These are phyloP conservation scores for Penicillium chermesinum DNA, from an alignment of 495 filamentous ascomycete genomes.

Conservation along the genomic window DNA sequence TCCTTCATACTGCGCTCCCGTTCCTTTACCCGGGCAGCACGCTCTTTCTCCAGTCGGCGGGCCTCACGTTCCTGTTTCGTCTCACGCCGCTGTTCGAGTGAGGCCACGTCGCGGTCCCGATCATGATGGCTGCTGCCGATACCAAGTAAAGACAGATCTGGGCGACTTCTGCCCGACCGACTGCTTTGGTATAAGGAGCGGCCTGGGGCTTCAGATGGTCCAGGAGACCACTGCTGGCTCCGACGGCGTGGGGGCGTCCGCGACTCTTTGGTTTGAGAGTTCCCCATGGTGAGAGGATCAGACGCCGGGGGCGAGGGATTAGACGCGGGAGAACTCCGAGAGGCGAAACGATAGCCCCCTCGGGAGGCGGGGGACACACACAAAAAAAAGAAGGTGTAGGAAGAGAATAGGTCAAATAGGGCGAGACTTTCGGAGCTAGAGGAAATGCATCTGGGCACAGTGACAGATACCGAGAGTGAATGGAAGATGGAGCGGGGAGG, in stretches of 20 bases:
- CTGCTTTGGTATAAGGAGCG: constrained; percentile 38
- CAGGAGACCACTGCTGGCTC: constrained; percentile 34
- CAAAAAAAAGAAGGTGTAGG: constrained; percentile 1
- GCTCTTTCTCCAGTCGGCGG: constrained; percentile 77
- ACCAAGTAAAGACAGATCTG: constrained; percentile 53
- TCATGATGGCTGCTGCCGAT: constrained; percentile 38
- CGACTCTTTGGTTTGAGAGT: constrained; percentile 56
- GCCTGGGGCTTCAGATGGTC: constrained; percentile 31
- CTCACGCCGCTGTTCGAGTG: constrained; percentile 60
- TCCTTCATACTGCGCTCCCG: constrained; percentile 89
- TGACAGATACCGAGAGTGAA: constrained; percentile 8
- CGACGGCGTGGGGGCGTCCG: constrained; percentile 34
- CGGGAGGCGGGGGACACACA: constrained; percentile 11
- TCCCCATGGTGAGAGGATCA: constrained; percentile 45
- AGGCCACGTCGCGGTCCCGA: constrained; percentile 35
- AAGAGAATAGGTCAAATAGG: neutral
- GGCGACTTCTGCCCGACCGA: constrained; percentile 44
- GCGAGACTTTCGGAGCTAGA: neutral
- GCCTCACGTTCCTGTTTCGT: constrained; percentile 90
- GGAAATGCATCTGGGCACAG: constrained; percentile 5
- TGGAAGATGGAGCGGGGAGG: constrained; percentile 15
- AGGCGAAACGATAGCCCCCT: constrained; percentile 11
- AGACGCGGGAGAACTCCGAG: constrained; percentile 16
- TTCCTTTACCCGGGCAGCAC: constrained; percentile 66
- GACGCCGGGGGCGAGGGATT: constrained; percentile 4